A percentile compares a stretch with the other conserved stretches of the same genome.
Conservation (phyloP, 495 filamentous ascomycete species). For the Hypoxylon cercidicola region DNA sequence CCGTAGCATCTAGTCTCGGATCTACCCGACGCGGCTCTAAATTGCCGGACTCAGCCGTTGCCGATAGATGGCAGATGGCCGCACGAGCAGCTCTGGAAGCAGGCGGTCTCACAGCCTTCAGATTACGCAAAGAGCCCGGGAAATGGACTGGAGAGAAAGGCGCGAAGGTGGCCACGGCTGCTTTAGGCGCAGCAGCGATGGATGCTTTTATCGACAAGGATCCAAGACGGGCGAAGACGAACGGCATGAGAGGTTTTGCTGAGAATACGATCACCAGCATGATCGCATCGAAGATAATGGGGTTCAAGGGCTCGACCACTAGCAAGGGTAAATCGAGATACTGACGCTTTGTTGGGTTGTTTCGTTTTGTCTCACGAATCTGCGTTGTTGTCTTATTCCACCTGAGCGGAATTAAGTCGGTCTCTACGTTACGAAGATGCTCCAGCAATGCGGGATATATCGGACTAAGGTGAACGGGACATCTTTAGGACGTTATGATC, state of each 20-base stretch:
- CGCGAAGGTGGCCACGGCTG: constrained; percentile 53
- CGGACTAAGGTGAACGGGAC: background rate
- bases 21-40: constrained; percentile 19
- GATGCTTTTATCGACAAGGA: constrained; percentile 49
- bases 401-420: background rate
- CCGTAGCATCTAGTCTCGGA: constrained; percentile 11
- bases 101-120: constrained; percentile 51
- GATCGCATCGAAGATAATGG: constrained; percentile 44
- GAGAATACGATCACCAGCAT: constrained; percentile 45
- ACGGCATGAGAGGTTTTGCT: constrained; percentile 43
- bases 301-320: constrained; percentile 19
- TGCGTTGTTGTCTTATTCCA: background rate
- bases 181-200: constrained; percentile 53
- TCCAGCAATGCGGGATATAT: constrained; percentile 3
- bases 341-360: background rate
- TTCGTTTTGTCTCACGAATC: background rate
- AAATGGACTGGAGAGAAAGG: constrained; percentile 54
- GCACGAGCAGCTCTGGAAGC: constrained; percentile 54
- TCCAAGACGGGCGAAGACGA: constrained; percentile 33
- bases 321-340: constrained; percentile 15
- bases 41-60: constrained; percentile 10
- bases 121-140: constrained; percentile 51
- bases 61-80: constrained; percentile 46
- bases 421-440: background rate
- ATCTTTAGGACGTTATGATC: constrained; percentile 24